These are phyloP conservation scores for Arthrobotrys conoides DNA, from an alignment of 2,329 filamentous ascomycete species.

Conservation along the genomic window DNA sequence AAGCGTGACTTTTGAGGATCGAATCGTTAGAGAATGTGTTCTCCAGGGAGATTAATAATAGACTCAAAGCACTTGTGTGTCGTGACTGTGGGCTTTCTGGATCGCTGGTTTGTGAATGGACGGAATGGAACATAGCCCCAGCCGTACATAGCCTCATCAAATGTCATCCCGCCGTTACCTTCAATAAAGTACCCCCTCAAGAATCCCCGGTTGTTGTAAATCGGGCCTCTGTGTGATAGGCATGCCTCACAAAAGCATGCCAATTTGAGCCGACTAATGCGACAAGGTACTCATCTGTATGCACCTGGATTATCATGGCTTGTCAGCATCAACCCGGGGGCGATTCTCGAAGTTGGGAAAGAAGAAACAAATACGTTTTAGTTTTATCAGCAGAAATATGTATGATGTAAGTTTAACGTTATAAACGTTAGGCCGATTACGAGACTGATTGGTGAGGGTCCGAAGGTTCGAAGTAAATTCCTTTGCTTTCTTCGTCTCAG, in stretches of 20 bases:
- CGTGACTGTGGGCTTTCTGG: constrained; percentile 53
- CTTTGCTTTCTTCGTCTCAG: constrained; percentile 23
- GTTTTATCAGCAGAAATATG: constrained; percentile 38
- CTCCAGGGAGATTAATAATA: constrained; percentile 44
- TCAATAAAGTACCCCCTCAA: constrained; percentile 10
- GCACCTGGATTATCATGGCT: constrained; percentile 9
- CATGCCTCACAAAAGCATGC: constrained; percentile 55
- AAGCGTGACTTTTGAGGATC: constrained; percentile 49
- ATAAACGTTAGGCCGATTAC: constrained; percentile 47
- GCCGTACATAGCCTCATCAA: constrained; percentile 54
- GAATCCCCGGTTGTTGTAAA: constrained; percentile 26
- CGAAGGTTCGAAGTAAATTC: background rate
- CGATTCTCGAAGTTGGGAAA: constrained; percentile 34
- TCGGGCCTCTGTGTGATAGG: constrained; percentile 44
- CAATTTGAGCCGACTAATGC: constrained; percentile 51
- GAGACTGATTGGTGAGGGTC: constrained; percentile 54
- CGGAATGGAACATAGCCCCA: constrained; percentile 55
- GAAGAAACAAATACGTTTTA: constrained; percentile 46
- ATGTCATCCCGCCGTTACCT: constrained; percentile 30
- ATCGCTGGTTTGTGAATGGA: constrained; percentile 58
- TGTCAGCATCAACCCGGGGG: constrained; percentile 29
- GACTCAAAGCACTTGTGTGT: constrained; percentile 17
- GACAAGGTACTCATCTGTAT: constrained; percentile 27
- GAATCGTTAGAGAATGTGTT: constrained; percentile 30
- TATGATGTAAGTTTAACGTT: constrained; percentile 61